Conservation (phyloP, 2,329 filamentous ascomycete species). For the Diaporthe ilicicola region DNA sequence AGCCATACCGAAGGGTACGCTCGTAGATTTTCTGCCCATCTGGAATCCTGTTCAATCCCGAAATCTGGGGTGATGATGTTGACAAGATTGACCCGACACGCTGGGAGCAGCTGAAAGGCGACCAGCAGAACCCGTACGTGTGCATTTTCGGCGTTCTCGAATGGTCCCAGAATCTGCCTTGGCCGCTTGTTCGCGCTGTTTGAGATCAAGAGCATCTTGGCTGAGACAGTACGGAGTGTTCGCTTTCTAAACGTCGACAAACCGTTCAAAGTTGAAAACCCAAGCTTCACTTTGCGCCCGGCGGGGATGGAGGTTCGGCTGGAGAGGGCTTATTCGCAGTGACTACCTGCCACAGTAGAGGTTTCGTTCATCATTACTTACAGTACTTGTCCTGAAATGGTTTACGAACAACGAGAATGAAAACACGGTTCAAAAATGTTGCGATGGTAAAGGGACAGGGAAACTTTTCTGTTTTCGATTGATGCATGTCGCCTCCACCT, state of each 20-base stretch:
- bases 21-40: constrained; percentile 36
- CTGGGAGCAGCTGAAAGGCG: constrained; percentile 38
- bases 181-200: constrained; percentile 46
- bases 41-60: constrained; percentile 34
- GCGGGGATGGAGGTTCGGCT: not conserved
- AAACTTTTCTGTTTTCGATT: too few relatives aligned
- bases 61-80: constrained; percentile 40
- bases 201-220: constrained; percentile 49
- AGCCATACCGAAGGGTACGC: constrained; percentile 38
- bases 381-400: too few relatives aligned
- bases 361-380: not conserved
- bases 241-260: constrained; percentile 37
- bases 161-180: constrained; percentile 49
- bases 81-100: constrained; percentile 37
- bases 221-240: constrained; percentile 44
- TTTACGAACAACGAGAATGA: too few relatives aligned
- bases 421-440: too few relatives aligned
- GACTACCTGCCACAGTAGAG: too few relatives aligned
- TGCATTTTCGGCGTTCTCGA: constrained; percentile 47
- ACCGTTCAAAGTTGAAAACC: constrained; percentile 21
- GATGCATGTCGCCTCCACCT: too few relatives aligned
- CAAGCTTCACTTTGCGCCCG: constrained; percentile 11
- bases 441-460: too few relatives aligned
- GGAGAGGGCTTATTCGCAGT: not conserved
- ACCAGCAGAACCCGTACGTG: constrained; percentile 41